Evolutionary conservation across 495 filamentous ascomycete genomes (phyloP).

Genomic region (Penicillium odoratum): DNA sequence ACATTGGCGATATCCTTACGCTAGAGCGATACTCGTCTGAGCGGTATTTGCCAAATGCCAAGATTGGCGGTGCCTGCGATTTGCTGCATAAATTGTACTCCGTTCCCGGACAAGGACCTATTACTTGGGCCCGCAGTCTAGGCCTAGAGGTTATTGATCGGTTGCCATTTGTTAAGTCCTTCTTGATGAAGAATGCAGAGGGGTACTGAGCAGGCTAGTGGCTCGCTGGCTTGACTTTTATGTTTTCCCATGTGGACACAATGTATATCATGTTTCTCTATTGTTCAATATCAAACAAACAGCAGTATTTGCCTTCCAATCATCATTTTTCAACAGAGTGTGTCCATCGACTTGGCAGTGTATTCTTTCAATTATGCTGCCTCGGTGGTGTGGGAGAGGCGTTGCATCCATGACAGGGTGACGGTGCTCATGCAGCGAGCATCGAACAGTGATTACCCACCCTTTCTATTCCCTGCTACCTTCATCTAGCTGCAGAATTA

Average conservation of each 20-base stretch:
- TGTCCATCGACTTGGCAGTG: not conserved
- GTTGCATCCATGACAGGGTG: not conserved
- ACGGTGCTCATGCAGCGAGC: not conserved
- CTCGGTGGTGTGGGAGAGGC: not conserved
- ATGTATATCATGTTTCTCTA: slow-evolving; percentile 18
- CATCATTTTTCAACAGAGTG: not conserved
- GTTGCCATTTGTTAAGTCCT: slow-evolving; percentile 75
- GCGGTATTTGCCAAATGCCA: slow-evolving; percentile 78
- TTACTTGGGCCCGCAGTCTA: slow-evolving; percentile 73
- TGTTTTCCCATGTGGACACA: slow-evolving; percentile 16
- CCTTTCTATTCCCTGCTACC: not conserved
- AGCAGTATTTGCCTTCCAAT: not conserved
- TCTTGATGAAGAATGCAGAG: slow-evolving; percentile 88
- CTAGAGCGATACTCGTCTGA: slow-evolving; percentile 78
- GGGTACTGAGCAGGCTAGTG: slow-evolving; percentile 39
- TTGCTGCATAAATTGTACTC: slow-evolving; percentile 92
- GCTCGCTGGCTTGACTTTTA: not conserved
- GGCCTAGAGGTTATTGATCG: slow-evolving; percentile 77
- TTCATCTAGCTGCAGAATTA: not conserved
- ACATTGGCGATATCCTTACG: slow-evolving; percentile 72
- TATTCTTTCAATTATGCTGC: not conserved
- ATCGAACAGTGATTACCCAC: not conserved
- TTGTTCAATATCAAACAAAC: not conserved
- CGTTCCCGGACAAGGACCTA: slow-evolving; percentile 63
- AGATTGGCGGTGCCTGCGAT: slow-evolving; percentile 86